phyloP scores from a whole-genome alignment of 2,329 filamentous ascomycete genomes.

The Pestalotiopsis sp. region DNA sequence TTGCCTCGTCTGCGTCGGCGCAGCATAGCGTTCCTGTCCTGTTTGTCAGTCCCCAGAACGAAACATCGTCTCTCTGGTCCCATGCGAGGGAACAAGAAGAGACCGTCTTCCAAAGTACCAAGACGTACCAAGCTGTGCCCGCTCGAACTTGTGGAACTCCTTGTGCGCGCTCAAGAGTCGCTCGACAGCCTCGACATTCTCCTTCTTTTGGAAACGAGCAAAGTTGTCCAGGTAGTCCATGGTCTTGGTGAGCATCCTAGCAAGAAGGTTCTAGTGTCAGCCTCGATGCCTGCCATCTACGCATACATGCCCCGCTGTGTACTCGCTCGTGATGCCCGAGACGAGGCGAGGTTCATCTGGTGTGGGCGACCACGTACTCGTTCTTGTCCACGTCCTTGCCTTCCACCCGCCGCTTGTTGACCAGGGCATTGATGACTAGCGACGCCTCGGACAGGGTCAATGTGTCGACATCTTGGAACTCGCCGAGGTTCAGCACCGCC shows the following conservation, averaged over 20 bases:
- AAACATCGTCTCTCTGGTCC: background rate
- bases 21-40: conserved; percentile 82
- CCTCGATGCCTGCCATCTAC: background rate
- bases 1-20: conserved; percentile 91
- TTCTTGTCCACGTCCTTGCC: conserved; percentile 83
- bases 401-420: conserved; percentile 77
- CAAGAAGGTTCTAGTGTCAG: conserved; percentile 9
- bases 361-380: conserved; percentile 59
- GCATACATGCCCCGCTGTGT: background rate
- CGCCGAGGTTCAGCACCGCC: conserved; percentile 80
- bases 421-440: conserved; percentile 87
- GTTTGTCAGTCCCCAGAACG: conserved; percentile 13
- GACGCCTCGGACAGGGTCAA: conserved; percentile 91
- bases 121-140: conserved; percentile 80
- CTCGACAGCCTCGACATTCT: conserved; percentile 94
- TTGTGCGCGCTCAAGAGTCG: conserved; percentile 78
- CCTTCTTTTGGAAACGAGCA: conserved; percentile 91
- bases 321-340: background rate
- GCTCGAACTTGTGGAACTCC: conserved; percentile 88
- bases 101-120: background rate
- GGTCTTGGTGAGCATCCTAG: conserved; percentile 80
- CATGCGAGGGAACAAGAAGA: background rate
- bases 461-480: conserved; percentile 90
- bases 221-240: conserved; percentile 93
- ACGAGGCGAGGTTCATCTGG: background rate